These are phyloP conservation scores for Biscogniauxia sp. DNA, from an alignment of 2,329 filamentous ascomycete genomes.

Conservation along the genomic window DNA sequence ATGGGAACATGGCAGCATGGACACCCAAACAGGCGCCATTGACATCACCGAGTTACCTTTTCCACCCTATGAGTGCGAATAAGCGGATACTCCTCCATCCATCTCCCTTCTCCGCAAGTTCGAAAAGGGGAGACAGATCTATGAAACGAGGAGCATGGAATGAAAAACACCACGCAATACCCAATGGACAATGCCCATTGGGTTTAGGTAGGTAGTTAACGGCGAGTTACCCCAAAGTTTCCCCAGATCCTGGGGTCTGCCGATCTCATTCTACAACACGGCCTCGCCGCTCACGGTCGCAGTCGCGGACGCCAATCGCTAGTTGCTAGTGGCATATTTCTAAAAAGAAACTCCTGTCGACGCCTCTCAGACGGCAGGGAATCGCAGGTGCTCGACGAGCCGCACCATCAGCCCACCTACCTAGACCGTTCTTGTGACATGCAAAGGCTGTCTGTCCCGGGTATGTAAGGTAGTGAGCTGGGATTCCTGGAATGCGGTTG, in stretches of 20 bases:
- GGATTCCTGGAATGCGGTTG: neutral
- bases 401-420: neutral
- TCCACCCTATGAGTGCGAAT: neutral
- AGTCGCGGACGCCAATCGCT: too few species aligned
- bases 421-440: neutral
- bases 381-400: neutral
- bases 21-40: neutral
- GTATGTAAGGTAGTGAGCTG: neutral
- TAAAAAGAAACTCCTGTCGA: neutral
- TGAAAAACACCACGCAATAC: neutral
- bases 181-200: neutral
- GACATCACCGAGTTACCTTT: neutral
- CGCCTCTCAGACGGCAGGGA: neutral
- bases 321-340: neutral
- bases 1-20: too few species aligned
- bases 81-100: neutral
- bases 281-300: too few species aligned
- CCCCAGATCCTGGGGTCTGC: neutral
- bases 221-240: neutral
- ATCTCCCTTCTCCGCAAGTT: too few species aligned
- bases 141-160: too few species aligned
- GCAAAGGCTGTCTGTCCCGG: too few species aligned
- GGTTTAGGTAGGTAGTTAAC: too few species aligned
- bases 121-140: too few species aligned
- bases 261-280: neutral